Evolutionary conservation across 352 stramenopile species (phyloP), one percentile per base, ranked within the genome.

Genomic region (Pythium graminicola): DNA sequence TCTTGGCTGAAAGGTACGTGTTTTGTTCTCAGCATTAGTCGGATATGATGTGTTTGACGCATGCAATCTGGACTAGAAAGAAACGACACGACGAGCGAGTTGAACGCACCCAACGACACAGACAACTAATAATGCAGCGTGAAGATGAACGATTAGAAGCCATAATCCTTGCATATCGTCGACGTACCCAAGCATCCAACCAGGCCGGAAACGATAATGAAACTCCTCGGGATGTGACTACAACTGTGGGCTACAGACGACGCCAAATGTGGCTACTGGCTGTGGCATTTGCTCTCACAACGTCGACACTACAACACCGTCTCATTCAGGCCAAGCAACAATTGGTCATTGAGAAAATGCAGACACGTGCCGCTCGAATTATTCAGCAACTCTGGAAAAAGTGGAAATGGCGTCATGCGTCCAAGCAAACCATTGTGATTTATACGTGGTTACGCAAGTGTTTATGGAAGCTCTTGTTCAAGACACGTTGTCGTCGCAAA

Each of bases 381-480:
- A 91, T 88, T 50, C 81, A 91, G 45, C 56, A 40, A 3, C 42
- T 77, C 16, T 91, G 78, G 77, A 70, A 70, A 19, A 66, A 69
- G 50, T 87, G 72, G 64, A 85, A 81, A 46, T 80, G 72, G 70
- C 60, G 56, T 29, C 66, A 86, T 51, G 62, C 73, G 13, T 86
- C 77, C 24, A 76, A 75, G 39, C 72, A 85, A 52, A 86, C 73
- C 0, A 62, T 83, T 7, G 35, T 83, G 2, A 63, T 86, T 36
- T 86, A 85, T 64, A 71, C 72, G 20, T 86, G 76, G 76, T 53
- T 89, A 24, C 76, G 76, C 23, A 76, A 80, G 44, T 86, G 78
- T 53, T 40, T 88, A 27, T 91, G 81, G 81, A 84, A 74, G 40
- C 54, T 86, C 11, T 63, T 83, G 24, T 67, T 91, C 52, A 60